These are phyloP conservation scores for Prunus mira DNA, from an alignment of 306 rosid species.

Conservation along the genomic window DNA sequence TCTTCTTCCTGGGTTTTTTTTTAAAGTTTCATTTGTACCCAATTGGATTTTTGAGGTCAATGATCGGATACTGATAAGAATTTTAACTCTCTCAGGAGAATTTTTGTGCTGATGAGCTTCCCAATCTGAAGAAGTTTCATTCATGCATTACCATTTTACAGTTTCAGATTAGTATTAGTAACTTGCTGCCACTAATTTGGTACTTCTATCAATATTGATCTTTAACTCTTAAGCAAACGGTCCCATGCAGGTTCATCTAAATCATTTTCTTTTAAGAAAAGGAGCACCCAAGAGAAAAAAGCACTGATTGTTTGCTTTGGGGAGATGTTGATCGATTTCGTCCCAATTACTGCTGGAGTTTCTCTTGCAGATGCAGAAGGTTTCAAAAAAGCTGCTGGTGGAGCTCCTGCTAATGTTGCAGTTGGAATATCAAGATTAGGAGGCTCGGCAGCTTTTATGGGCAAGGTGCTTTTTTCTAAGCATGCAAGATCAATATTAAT, in stretches of 20 bases:
- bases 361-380: conserved; percentile 82
- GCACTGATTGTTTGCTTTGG: conserved; percentile 61
- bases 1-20: neutral
- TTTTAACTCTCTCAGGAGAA: neutral
- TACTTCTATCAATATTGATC: neutral
- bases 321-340: conserved; percentile 70
- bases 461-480: conserved; percentile 49
- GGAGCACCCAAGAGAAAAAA: conserved; percentile 15
- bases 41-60: neutral
- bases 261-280: neutral
- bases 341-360: conserved; percentile 68
- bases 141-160: too few relatives aligned
- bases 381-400: conserved; percentile 86
- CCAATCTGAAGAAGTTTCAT: too few relatives aligned
- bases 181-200: too few relatives aligned
- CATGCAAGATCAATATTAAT: neutral
- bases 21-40: neutral
- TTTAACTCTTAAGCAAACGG: neutral
- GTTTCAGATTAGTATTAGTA: too few relatives aligned
- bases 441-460: conserved; percentile 73
- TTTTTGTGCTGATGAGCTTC: too few relatives aligned
- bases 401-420: conserved; percentile 96
- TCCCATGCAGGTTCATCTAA: conserved; percentile 26
- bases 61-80: neutral
- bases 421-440: conserved; percentile 80